phyloP scores from a whole-genome alignment of 495 filamentous ascomycete genomes.

The Halenospora varia region DNA sequence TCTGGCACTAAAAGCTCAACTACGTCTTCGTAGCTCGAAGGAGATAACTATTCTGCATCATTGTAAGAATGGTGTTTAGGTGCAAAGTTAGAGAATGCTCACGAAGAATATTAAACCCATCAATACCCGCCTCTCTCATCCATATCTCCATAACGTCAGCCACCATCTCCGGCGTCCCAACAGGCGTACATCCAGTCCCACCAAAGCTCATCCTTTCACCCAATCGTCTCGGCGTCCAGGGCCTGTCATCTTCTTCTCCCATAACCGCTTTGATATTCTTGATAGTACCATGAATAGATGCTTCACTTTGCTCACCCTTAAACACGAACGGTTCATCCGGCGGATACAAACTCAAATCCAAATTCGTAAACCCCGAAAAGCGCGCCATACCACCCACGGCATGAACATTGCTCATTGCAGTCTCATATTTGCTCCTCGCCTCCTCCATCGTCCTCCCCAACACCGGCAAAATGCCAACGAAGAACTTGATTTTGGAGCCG shows the following conservation, averaged over 20 bases:
- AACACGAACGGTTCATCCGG: slow-evolving; percentile 37
- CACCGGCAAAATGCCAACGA: slow-evolving; percentile 54
- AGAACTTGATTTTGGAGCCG: slow-evolving; percentile 53
- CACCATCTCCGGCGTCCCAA: slow-evolving; percentile 53
- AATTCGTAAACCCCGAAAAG: slow-evolving; percentile 58
- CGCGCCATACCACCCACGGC: slow-evolving; percentile 51
- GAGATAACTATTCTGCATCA: too few species aligned
- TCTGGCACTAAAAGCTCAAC: background rate
- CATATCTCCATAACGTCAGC: slow-evolving; percentile 58
- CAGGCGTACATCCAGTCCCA: slow-evolving; percentile 46
- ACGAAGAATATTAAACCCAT: slow-evolving; percentile 53
- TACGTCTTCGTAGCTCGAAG: background rate
- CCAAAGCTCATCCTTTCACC: slow-evolving; percentile 31
- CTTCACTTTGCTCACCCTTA: background rate
- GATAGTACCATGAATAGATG: background rate
- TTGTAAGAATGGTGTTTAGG: too few species aligned
- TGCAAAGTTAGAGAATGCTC: background rate
- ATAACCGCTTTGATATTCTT: background rate
- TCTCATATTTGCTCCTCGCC: slow-evolving; percentile 46
- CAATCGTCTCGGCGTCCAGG: background rate
- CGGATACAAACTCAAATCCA: slow-evolving; percentile 51
- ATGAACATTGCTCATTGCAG: slow-evolving; percentile 46
- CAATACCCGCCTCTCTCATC: slow-evolving; percentile 56
- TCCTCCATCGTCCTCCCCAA: slow-evolving; percentile 53
- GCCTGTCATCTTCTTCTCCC: background rate